phyloP scores from a whole-genome alignment of 176 grass and related monocot species.

The Oryza officinalis region DNA sequence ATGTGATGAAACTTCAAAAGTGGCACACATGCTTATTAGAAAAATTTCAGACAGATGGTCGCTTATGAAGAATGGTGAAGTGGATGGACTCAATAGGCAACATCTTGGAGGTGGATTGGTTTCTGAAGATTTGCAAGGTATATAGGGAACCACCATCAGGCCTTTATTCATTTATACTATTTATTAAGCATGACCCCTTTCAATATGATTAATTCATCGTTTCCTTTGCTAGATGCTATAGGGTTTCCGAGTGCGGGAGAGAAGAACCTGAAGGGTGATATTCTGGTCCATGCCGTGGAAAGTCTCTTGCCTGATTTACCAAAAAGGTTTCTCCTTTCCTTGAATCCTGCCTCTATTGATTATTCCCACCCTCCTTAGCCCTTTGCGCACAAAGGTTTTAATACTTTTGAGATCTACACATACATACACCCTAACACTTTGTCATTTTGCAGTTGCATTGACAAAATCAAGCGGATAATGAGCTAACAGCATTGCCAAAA shows the following conservation, averaged over 20 bases:
- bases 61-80: slow-evolving; percentile 26
- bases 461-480: slow-evolving; percentile 46
- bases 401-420: background rate
- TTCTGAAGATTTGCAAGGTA: slow-evolving; percentile 34
- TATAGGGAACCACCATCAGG: background rate
- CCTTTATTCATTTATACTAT: background rate
- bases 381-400: background rate
- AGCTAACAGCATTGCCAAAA: background rate
- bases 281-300: slow-evolving; percentile 54
- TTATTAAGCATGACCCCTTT: background rate
- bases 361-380: background rate
- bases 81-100: slow-evolving; percentile 30
- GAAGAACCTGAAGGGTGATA: slow-evolving; percentile 14
- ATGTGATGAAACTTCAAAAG: slow-evolving; percentile 56
- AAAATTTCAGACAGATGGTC: slow-evolving; percentile 56
- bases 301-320: slow-evolving; percentile 49
- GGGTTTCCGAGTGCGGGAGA: slow-evolving; percentile 9
- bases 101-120: slow-evolving; percentile 44
- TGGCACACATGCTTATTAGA: slow-evolving; percentile 57
- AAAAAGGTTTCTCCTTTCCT: slow-evolving; percentile 32
- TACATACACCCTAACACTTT: slow-evolving; percentile 8
- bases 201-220: slow-evolving; percentile 12
- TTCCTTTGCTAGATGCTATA: slow-evolving; percentile 29
- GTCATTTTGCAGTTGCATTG: slow-evolving; percentile 43
- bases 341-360: background rate